Conservation (phyloP, 2,329 filamentous ascomycete species). For the Aureobasidium mangrovei region DNA sequence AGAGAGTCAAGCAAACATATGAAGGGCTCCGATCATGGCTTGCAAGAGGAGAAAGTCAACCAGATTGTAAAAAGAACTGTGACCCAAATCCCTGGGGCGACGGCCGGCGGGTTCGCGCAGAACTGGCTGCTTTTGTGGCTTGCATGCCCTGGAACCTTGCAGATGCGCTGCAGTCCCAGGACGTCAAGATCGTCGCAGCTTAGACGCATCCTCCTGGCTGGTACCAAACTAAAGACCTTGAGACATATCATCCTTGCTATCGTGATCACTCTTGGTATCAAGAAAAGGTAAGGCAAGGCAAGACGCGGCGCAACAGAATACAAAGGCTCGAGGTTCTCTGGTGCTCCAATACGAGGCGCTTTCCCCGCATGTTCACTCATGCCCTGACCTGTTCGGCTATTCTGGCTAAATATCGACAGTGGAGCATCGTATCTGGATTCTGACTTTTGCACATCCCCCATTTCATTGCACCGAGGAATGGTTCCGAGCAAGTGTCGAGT, state of each 20-base stretch:
- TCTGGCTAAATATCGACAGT: neutral
- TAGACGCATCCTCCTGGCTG: neutral
- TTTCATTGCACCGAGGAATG: neutral
- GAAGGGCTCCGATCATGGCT: neutral
- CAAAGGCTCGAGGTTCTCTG: too few relatives aligned
- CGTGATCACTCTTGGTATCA: too few relatives aligned
- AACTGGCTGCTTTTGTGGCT: neutral
- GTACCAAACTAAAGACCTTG: too few relatives aligned
- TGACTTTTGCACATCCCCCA: slow-evolving; percentile 4
- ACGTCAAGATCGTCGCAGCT: neutral
- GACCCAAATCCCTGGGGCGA: neutral
- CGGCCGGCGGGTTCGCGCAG: neutral
- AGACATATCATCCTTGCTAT: too few relatives aligned
- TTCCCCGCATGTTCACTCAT: too few relatives aligned
- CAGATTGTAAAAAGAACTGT: neutral
- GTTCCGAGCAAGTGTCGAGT: neutral
- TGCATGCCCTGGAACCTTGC: slow-evolving; percentile 1
- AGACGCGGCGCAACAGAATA: too few relatives aligned
- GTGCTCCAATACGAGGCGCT: too few relatives aligned
- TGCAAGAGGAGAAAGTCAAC: neutral
- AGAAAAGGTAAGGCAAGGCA: too few relatives aligned
- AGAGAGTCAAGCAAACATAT: neutral
- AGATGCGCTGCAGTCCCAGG: neutral
- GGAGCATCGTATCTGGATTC: neutral
- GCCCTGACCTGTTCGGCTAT: neutral